Conservation (phyloP, 225 moss, liverwort and hornwort genomes). For the Pleurozium schreberi region DNA sequence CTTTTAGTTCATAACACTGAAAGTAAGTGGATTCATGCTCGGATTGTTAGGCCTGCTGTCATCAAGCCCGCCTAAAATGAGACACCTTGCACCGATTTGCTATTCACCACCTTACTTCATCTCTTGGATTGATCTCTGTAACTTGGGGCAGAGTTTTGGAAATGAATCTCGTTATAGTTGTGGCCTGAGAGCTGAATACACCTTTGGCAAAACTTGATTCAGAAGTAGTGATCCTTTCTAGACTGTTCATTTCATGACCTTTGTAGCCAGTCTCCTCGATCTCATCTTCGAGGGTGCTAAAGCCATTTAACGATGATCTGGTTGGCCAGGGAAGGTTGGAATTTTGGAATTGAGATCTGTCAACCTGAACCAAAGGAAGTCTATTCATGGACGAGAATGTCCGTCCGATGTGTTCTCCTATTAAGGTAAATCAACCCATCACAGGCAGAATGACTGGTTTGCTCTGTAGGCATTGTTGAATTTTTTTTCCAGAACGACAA, state of each 20-base stretch:
- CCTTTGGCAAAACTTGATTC: background rate
- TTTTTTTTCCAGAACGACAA: background rate
- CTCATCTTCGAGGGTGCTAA: background rate
- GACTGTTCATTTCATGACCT: background rate
- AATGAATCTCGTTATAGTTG: background rate
- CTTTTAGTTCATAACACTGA: background rate
- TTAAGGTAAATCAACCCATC: background rate
- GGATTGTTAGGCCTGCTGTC: background rate
- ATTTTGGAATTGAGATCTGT: background rate
- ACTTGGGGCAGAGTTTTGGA: background rate
- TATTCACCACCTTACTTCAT: background rate
- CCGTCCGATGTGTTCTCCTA: background rate
- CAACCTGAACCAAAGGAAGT: background rate
- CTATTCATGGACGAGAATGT: background rate
- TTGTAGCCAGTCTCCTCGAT: background rate
- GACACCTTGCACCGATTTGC: background rate
- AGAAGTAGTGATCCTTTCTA: background rate
- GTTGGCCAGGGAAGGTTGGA: background rate
- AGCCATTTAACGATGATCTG: background rate
- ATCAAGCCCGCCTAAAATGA: background rate
- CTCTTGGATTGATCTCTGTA: background rate
- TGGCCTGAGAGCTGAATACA: background rate
- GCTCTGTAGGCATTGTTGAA: background rate
- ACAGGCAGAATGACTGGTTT: background rate
- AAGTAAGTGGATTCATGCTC: background rate